Evolutionary conservation across 768 basidiomycete genomes (phyloP).

Genomic region (Boletus tylopilopsis): DNA sequence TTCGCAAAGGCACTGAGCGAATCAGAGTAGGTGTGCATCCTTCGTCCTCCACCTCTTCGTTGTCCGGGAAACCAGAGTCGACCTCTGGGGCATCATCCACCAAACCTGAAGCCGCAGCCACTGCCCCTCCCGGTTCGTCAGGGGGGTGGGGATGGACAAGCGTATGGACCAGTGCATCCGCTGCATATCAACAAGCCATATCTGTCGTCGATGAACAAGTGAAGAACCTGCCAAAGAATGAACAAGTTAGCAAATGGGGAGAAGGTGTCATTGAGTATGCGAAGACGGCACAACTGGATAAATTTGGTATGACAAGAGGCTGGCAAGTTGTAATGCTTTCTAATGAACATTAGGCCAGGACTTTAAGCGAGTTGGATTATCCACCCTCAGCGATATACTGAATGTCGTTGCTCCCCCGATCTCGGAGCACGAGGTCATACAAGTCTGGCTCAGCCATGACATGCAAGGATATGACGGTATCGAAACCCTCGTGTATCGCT

Average conservation of each 20-base stretch:
- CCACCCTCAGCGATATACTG: conserved; percentile 85
- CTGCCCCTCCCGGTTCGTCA: conserved; percentile 9
- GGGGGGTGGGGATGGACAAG: conserved; percentile 79
- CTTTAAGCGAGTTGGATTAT: conserved; percentile 82
- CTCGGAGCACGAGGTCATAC: conserved; percentile 96
- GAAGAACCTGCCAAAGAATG: conserved; percentile 80
- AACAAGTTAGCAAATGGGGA: conserved; percentile 85
- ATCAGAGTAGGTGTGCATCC: conserved; percentile 57
- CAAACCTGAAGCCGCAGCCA: conserved; percentile 17
- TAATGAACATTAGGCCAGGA: conserved; percentile 64
- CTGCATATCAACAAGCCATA: conserved; percentile 83
- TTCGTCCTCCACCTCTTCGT: conserved; percentile 40
- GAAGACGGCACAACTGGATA: conserved; percentile 86
- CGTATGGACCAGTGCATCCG: conserved; percentile 86
- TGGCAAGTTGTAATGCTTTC: neutral
- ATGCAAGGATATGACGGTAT: conserved; percentile 97
- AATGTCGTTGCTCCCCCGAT: conserved; percentile 98
- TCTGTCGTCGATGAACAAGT: conserved; percentile 92
- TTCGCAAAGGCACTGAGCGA: conserved; percentile 74
- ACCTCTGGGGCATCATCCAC: conserved; percentile 26
- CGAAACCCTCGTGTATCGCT: conserved; percentile 89
- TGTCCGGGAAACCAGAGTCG: conserved; percentile 33
- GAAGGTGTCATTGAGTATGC: conserved; percentile 85
- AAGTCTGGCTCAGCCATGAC: conserved; percentile 93
- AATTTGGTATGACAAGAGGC: conserved; percentile 61